Conservation (phyloP, 148 eudicot species). For the Rhododendron simsii region DNA sequence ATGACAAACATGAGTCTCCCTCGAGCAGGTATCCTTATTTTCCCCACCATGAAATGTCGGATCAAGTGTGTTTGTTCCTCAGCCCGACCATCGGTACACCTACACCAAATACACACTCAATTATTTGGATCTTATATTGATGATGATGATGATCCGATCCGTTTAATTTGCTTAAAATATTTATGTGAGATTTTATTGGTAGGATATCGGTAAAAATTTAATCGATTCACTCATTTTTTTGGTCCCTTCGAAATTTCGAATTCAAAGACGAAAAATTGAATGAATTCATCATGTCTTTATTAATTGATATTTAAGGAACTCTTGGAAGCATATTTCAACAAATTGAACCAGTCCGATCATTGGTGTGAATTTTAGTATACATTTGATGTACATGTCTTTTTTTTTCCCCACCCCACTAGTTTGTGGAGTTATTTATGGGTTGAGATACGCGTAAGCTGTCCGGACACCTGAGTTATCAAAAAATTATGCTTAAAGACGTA, state of each 20-base stretch:
- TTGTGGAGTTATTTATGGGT: neutral
- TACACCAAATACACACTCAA: neutral
- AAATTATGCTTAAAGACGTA: no score
- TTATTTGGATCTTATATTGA: neutral
- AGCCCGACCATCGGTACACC: neutral
- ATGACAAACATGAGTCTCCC: neutral
- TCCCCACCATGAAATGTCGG: slow-evolving; percentile 3
- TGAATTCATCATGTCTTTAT: no score
- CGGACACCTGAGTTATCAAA: no score
- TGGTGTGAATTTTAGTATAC: no score
- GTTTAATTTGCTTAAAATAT: no score
- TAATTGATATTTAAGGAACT: no score
- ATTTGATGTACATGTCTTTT: neutral
- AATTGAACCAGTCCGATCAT: neutral
- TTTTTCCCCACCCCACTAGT: neutral
- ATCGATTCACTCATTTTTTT: neutral
- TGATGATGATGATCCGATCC: neutral
- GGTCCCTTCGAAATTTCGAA: neutral
- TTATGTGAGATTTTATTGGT: neutral
- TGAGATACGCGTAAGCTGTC: no score
- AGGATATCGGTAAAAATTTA: no score
- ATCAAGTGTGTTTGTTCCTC: neutral
- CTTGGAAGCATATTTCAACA: neutral
- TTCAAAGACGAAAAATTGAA: neutral
- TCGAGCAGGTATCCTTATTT: neutral